Evolutionary conservation across 75 land plant species (phyloP), one percentile per base, ranked within the genome.

Genomic region (Pinus taeda): DNA sequence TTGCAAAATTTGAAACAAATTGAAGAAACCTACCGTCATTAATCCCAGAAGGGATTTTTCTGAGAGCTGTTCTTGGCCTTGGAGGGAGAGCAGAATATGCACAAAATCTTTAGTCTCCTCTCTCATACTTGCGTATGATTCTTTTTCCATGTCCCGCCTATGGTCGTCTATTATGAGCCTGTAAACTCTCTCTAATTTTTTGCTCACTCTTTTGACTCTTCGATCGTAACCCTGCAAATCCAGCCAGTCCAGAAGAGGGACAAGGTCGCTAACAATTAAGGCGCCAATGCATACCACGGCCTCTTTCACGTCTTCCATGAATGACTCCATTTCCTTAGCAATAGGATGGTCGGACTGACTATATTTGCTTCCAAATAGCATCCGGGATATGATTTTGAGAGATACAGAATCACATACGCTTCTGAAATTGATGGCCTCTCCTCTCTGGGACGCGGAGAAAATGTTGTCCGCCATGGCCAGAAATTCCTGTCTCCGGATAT

Each of bases 401-500:
- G 42, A 42, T 4, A 69, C 49, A 69, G 72, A 69, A 69, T 69
- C 72, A 39, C 45, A 69, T 18, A 69, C 4, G 22, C 42, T 39
- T 69, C 72, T 69, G 13, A 69, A 12, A 69, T 69, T 37, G 18
- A 69, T 45, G 0, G 20, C 13, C 6, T 4, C 22, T 9, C 72
- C 72, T 21, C 33, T 42, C 6, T 17, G 6, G 36, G 39, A 65
- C 7, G 12, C 49, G 9, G 49, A 4, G 42, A 21, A 17, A 9
- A 69, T 18, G 4, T n/a, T 20, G 11, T 42, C 55, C 36, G 42
- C 72, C 45, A 39, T 42, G 20, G n/a, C n/a, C 0, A 69, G 15
- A 15, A 76, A 33, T 61, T 79, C 81, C 42, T 76, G 49, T n/a
- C 56, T 59, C 7, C 81, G 59, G 18, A 61, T 36, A 7, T 36